A percentile compares a stretch with the other conserved stretches of the same genome.
phyloP scores from a whole-genome alignment of 257 asterid genomes.

The Ophiorrhiza pumila region DNA sequence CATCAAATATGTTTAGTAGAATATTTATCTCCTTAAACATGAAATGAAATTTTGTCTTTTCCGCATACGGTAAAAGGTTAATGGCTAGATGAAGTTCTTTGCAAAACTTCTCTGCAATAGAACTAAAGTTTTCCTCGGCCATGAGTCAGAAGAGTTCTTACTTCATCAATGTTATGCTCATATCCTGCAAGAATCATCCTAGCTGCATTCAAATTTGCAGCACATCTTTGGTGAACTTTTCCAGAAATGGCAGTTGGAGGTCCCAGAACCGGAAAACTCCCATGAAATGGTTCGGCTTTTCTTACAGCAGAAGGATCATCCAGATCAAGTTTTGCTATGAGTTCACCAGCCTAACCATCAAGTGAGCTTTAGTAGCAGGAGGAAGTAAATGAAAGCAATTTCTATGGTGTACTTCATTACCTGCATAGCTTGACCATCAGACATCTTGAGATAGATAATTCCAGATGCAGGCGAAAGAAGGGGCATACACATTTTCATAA shows the following conservation, averaged over 20 bases:
- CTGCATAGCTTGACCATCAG: conserved; percentile 99
- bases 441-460: conserved; percentile 67
- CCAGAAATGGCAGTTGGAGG: conserved; percentile 97
- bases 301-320: conserved; percentile 99
- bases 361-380: conserved; percentile 7
- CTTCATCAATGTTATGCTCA: conserved; percentile 89
- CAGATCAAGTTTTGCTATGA: conserved; percentile 90
- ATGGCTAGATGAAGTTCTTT: neutral
- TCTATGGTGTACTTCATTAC: conserved; percentile 36
- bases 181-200: conserved; percentile 98
- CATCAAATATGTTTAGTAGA: conserved; percentile 20
- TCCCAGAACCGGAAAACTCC: conserved; percentile 85
- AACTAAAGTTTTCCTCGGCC: neutral
- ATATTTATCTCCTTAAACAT: conserved; percentile 3
- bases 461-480: conserved; percentile 99
- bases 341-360: conserved; percentile 80
- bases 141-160: conserved; percentile 36
- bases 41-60: neutral
- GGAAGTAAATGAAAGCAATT: neutral
- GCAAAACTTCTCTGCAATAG: neutral
- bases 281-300: conserved; percentile 93
- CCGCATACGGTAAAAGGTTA: neutral
- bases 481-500: conserved; percentile 99
- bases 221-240: conserved; percentile 96
- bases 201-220: conserved; percentile 94